Evolutionary conservation across 2,329 filamentous ascomycete genomes (phyloP).

Genomic region (Aspergillus hiratsukae): DNA sequence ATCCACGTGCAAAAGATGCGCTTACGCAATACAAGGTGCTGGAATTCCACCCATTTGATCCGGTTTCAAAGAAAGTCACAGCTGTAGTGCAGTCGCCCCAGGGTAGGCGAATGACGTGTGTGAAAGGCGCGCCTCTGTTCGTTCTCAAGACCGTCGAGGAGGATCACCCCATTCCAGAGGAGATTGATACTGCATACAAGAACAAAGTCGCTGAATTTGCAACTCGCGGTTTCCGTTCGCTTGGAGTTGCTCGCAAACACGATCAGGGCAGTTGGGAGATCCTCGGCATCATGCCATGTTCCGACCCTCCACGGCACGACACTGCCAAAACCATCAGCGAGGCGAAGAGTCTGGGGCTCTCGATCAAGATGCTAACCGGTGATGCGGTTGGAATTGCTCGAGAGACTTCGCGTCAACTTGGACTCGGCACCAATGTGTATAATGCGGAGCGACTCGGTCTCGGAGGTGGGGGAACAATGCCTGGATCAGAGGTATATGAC

Average conservation of each 20-base stretch:
- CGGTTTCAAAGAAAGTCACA: slow-evolving; percentile 88
- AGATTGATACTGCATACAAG: slow-evolving; percentile 79
- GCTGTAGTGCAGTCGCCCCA: slow-evolving; percentile 77
- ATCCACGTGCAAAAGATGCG: slow-evolving; percentile 74
- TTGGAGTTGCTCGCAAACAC: slow-evolving; percentile 88
- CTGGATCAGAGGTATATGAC: slow-evolving; percentile 88
- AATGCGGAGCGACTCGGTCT: slow-evolving; percentile 90
- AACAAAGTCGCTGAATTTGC: slow-evolving; percentile 90
- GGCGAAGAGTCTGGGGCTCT: slow-evolving; percentile 80
- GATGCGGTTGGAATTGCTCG: slow-evolving; percentile 89
- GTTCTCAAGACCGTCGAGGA: slow-evolving; percentile 84
- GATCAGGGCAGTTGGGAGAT: slow-evolving; percentile 81
- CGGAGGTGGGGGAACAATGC: slow-evolving; percentile 85
- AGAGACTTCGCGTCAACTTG: slow-evolving; percentile 86
- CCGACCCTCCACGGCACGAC: slow-evolving; percentile 84
- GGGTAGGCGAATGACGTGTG: slow-evolving; percentile 79
- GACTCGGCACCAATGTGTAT: slow-evolving; percentile 89
- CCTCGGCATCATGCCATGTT: slow-evolving; percentile 91
- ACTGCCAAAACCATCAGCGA: slow-evolving; percentile 87
- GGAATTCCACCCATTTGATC: slow-evolving; percentile 84
- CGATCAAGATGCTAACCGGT: slow-evolving; percentile 95
- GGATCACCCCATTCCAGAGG: slow-evolving; percentile 72
- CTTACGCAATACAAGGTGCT: slow-evolving; percentile 80
- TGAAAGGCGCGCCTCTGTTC: slow-evolving; percentile 86
- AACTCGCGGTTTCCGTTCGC: slow-evolving; percentile 87